phyloP scores from a whole-genome alignment of 1,139 yeast species.

The Hyphopichia burtonii region DNA sequence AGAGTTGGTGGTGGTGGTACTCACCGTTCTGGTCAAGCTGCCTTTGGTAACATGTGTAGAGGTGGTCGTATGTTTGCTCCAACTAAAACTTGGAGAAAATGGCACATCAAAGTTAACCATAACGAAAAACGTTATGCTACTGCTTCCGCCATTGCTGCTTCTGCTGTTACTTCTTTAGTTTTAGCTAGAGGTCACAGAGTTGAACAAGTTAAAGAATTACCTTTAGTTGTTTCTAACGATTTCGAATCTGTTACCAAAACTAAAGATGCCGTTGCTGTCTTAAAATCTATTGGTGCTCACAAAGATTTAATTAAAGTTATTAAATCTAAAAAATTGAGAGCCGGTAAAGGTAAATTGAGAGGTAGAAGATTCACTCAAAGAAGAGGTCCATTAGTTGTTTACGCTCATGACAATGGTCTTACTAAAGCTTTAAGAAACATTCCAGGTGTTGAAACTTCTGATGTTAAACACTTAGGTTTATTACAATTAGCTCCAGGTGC shows the following conservation, averaged over 20 bases:
- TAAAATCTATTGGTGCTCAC: slow-evolving; percentile 99
- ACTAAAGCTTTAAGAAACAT: slow-evolving; percentile 99
- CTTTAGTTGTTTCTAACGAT: slow-evolving; percentile 94
- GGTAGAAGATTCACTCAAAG: slow-evolving; percentile 99
- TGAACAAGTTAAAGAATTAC: slow-evolving; percentile 97
- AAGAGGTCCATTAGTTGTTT: slow-evolving; percentile 99
- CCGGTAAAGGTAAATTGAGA: slow-evolving; percentile 99
- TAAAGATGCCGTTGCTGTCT: slow-evolving; percentile 97
- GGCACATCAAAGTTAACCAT: slow-evolving; percentile 99
- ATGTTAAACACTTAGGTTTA: slow-evolving; percentile 90
- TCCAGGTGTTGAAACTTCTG: slow-evolving; percentile 99
- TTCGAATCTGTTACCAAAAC: slow-evolving; percentile 93
- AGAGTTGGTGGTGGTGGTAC: slow-evolving; percentile 99
- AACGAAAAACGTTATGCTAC: slow-evolving; percentile 99
- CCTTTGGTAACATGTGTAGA: slow-evolving; percentile 99
- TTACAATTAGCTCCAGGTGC: slow-evolving; percentile 99
- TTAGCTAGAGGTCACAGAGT: slow-evolving; percentile 99
- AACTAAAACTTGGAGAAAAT: slow-evolving; percentile 99
- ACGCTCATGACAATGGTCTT: slow-evolving; percentile 96
- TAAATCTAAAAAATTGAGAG: slow-evolving; percentile 98
- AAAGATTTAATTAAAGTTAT: slow-evolving; percentile 97
- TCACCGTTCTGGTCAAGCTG: slow-evolving; percentile 99
- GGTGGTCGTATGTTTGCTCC: slow-evolving; percentile 99
- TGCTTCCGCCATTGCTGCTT: slow-evolving; percentile 99
- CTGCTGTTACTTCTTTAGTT: slow-evolving; percentile 97